Percentiles rank a stretch among this genome's conserved stretches.
These are phyloP conservation scores for Teratosphaeria gauchensis DNA, from an alignment of 2,329 filamentous ascomycete genomes.

Conservation along the genomic window DNA sequence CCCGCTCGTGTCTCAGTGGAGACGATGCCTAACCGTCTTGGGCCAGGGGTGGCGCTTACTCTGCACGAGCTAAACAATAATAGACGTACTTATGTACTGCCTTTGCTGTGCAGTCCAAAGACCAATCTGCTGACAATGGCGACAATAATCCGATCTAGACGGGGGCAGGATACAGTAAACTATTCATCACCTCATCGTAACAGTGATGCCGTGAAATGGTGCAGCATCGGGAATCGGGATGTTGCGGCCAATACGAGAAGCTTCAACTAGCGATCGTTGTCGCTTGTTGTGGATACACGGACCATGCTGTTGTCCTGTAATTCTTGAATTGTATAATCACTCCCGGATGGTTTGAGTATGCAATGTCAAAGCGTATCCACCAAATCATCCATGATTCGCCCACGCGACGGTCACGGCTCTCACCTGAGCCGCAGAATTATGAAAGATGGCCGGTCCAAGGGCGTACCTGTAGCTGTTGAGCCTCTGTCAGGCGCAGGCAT, in stretches of 20 bases:
- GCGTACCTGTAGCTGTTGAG: neutral
- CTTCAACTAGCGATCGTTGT: neutral
- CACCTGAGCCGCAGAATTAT: neutral
- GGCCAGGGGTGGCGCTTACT: neutral
- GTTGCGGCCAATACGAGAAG: neutral
- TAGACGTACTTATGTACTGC: neutral
- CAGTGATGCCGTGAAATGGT: neutral
- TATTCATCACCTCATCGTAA: neutral
- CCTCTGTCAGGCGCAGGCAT: neutral
- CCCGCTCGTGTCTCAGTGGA: neutral
- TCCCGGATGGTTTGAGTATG: neutral
- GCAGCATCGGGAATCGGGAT: neutral
- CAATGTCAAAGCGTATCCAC: no score
- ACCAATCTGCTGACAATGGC: no score
- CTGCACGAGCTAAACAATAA: neutral
- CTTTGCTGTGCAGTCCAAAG: neutral
- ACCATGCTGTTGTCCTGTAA: neutral
- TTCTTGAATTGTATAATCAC: neutral
- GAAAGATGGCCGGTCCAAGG: neutral
- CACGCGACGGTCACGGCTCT: neutral
- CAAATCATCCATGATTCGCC: neutral
- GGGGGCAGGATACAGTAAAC: neutral
- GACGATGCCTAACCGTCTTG: neutral
- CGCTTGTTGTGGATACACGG: neutral
- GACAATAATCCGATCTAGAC: no score